phyloP scores from a whole-genome alignment of 2,329 filamentous ascomycete genomes.

The Microthyrium microscopicum region DNA sequence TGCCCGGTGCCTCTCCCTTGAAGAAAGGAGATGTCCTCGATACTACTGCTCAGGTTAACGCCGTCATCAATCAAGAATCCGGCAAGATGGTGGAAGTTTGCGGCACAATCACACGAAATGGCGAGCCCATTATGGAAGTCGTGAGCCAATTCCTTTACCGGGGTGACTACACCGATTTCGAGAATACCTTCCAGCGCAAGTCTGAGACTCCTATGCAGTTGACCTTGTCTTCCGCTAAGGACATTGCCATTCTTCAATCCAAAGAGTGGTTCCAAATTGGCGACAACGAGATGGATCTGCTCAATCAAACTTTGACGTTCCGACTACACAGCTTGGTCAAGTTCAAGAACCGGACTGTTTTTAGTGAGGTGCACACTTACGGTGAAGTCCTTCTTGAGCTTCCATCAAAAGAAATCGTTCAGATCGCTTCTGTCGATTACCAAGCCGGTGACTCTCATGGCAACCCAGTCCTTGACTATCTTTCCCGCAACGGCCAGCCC shows the following conservation, averaged over 20 bases:
- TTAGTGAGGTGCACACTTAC: conserved; percentile 78
- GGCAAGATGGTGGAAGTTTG: conserved; percentile 99
- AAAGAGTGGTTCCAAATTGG: conserved; percentile 95
- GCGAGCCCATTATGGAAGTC: conserved; percentile 86
- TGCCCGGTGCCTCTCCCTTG: conserved; percentile 82
- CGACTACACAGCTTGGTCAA: conserved; percentile 79
- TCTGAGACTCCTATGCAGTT: conserved; percentile 89
- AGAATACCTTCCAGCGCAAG: conserved; percentile 98
- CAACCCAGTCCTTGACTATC: conserved; percentile 93
- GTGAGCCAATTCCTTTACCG: conserved; percentile 97
- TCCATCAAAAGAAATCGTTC: conserved; percentile 91
- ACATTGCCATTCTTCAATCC: conserved; percentile 82
- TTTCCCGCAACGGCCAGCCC: conserved; percentile 75
- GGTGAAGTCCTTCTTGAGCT: conserved; percentile 89
- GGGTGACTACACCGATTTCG: conserved; percentile 77
- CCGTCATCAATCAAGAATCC: conserved; percentile 93
- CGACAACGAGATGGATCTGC: conserved; percentile 69
- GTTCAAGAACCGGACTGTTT: conserved; percentile 89
- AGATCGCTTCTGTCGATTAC: conserved; percentile 94
- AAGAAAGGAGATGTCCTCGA: conserved; percentile 90
- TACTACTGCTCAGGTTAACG: conserved; percentile 90
- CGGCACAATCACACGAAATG: conserved; percentile 77
- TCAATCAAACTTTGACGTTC: conserved; percentile 91
- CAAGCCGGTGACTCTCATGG: conserved; percentile 81
- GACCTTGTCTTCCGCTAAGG: conserved; percentile 71